phyloP scores from a whole-genome alignment of 192 early-diverging fungal genomes.

The Dimargaris xerosporica region DNA sequence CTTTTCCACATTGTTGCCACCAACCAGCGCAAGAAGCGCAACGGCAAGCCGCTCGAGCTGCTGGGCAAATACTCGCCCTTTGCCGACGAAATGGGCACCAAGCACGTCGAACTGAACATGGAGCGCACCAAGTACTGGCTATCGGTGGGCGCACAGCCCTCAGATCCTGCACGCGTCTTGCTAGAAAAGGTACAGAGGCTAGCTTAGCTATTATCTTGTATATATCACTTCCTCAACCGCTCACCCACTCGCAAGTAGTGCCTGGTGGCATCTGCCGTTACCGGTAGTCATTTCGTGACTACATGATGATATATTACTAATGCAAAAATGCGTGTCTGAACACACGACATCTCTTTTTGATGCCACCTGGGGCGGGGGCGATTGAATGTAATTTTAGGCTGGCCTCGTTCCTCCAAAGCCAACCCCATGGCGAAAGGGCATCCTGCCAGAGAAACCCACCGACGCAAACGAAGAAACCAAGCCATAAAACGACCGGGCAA shows the following conservation, averaged over 20 bases:
- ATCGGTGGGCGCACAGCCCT: conserved; percentile 88
- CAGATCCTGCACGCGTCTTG: conserved; percentile 75
- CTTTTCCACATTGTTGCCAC: conserved; percentile 92
- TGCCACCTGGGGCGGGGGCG: not conserved
- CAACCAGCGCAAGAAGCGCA: conserved; percentile 58
- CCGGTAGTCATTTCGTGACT: not conserved
- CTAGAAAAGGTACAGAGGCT: conserved; percentile 30
- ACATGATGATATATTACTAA: not conserved
- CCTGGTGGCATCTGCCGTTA: not conserved
- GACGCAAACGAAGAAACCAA: too few species aligned
- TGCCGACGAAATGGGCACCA: conserved; percentile 51
- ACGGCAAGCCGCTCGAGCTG: conserved; percentile 80
- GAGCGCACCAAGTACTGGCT: conserved; percentile 95
- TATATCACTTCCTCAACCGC: not conserved
- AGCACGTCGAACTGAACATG: conserved; percentile 73
- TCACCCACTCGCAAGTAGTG: not conserved
- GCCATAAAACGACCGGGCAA: too few species aligned
- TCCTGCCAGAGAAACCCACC: too few species aligned
- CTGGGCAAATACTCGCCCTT: conserved; percentile 86
- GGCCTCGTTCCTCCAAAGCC: conserved; percentile 7
- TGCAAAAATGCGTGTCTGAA: not conserved
- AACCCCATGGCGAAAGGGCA: conserved; percentile 3
- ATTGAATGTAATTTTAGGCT: not conserved
- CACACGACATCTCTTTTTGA: not conserved
- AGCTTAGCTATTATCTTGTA: not conserved